Conservation (phyloP, 148 eudicot species). For the Bassia scoparia region DNA sequence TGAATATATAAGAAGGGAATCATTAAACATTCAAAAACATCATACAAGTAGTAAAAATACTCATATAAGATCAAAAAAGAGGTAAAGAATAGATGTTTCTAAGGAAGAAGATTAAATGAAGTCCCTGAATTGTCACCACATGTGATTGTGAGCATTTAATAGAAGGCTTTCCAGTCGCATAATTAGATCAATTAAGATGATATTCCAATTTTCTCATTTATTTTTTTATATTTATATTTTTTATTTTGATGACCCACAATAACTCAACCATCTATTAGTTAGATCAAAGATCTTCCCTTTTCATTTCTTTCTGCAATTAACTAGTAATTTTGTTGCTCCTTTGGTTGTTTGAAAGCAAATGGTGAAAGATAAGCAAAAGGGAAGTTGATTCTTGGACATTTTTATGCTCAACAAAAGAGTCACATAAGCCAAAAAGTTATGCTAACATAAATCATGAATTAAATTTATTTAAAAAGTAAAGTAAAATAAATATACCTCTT, state of each 20-base stretch:
- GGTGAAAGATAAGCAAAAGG: not conserved
- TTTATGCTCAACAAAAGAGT: not conserved
- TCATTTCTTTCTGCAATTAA: not conserved
- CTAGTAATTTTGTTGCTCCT: slow-evolving; percentile 9
- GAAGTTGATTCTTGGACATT: not conserved
- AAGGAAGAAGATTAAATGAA: slow-evolving; percentile 45
- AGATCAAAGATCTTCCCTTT: slow-evolving; percentile 26
- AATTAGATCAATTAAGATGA: slow-evolving; percentile 43
- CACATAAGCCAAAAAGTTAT: not conserved
- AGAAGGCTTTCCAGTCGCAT: slow-evolving; percentile 35
- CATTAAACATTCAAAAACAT: not conserved
- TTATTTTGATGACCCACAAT: slow-evolving; percentile 15
- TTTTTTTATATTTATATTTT: slow-evolving; percentile 10
- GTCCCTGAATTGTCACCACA: slow-evolving; percentile 42
- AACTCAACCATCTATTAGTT: slow-evolving; percentile 24
- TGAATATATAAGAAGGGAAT: not conserved
- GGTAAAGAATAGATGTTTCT: slow-evolving; percentile 21
- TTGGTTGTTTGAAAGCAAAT: slow-evolving; percentile 8
- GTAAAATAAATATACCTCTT: slow-evolving; percentile 52
- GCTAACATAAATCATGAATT: not conserved
- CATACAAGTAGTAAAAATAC: not conserved
- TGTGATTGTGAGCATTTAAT: slow-evolving; percentile 54
- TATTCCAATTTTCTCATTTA: not conserved
- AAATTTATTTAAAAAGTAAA: not conserved
- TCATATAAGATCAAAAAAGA: not conserved